Base-by-base conservation (phyloP, 2,329 filamentous ascomycete species). In the Leptosphaerulina australis region DNA sequence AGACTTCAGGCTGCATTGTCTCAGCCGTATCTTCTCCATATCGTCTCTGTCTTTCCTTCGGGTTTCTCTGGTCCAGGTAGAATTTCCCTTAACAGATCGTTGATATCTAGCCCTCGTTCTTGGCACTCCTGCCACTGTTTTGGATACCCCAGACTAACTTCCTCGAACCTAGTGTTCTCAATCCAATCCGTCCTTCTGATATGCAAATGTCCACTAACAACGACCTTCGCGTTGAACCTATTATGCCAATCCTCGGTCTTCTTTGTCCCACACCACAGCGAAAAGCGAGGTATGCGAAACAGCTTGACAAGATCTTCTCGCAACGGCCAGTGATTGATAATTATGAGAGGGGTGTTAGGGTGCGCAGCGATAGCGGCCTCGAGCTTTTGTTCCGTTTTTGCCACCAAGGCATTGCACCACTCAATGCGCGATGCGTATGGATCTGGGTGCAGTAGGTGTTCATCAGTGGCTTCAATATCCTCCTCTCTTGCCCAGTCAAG, bases 281-380 rank as follows among this genome's bases (percentile, higher is more conserved):
- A 70, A 62, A 78, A 79, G 7, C 77, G 67, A 4, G 74, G 75
- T 4, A 78, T 68, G 20, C 65, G 67, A 9, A 65, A 60, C n/a
- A 79, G 69, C 56, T 69, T 73, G 41, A 79, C 71, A 1, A 76
- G 66, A 41, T 77, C 76, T 54, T 77, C 64, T 17, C 76, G 69
- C 43, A 79, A 57, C 6, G 76, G 77, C 77, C 77, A 79, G 60
- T 79, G 77, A 20, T 75, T 75, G 37, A 74, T 69, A 37, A 79
- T 75, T 38, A 79, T 64, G 17, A 78, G 58, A 12, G 70, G 69
- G 7, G 70, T 51, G 11, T 64, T 66, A n/a, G 68, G 65, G 34
- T 69, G 51, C 26, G 63, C 48, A 35, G 59, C 60, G 7, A 65
- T 53, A 0, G 69, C 69, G 2, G 59, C 66, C 12, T 70, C 59